Base-by-base conservation (phyloP, 495 filamentous ascomycete species). In the Oidiodendron maius region DNA sequence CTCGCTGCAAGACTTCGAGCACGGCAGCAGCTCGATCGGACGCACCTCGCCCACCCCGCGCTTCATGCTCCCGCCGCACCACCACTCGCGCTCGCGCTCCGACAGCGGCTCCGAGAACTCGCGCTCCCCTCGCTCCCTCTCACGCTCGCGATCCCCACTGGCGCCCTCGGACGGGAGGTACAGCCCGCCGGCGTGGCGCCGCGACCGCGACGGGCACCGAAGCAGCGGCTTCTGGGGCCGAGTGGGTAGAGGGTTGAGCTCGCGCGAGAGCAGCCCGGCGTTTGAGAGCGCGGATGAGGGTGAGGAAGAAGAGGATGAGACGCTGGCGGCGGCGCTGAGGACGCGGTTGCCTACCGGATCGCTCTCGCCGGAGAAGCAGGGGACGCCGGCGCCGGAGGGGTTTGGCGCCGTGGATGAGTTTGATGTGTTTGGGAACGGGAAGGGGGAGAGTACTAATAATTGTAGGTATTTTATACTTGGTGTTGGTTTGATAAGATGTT, bases 61-160 rank as follows among this genome's bases (percentile, higher is more conserved):
- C 52, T 75, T 57, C 78, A 81, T 57, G 72, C 68, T 86, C 46
- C 87, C 83, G 13, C 83, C 82, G 21, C 77, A 84, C 61, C 77
- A 84, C 61, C 84, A 87, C 68, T 89, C 84, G 39, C 87, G 83
- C 36, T 89, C 88, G 70, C 78, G 81, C 57, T 84, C 77, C 58
- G 78, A 80, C 42, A 61, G 61, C 56, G 67, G 71, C 50, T 80
- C 78, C 25, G 76, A 79, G 51, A 68, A 61, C 61, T 70, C 66
- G 56, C 64, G 60, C 22, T 67, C 64, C 45, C n/a, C n/a, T n/a
- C n/a, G n/a, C n/a, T n/a, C n/a, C n/a, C n/a, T n/a, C n/a, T 37
- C 35, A 4, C 13, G 71, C 48, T 80, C 78, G 24, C 76, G 78
- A 51, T 68, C 62, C 62, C 71, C 67, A 57, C 64, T 61, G 20